Base-by-base conservation (phyloP, 139 green algal species). In the Edaphochlamys debaryana region DNA sequence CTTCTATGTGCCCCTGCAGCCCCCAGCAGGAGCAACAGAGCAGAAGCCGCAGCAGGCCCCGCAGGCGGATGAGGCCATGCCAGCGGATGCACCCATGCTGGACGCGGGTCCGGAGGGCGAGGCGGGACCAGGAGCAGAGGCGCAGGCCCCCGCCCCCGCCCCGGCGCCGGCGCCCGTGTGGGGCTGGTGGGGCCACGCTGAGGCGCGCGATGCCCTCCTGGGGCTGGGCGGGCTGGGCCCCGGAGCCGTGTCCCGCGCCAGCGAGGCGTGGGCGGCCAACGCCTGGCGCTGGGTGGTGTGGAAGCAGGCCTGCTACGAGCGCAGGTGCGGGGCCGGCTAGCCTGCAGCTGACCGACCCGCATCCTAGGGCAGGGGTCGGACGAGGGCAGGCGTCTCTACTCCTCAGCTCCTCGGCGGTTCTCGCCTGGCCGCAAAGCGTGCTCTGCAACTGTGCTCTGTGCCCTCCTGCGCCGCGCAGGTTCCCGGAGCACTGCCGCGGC, bases 271-370 rank as follows among this genome's bases (percentile, higher is more conserved):
- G 93, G 87, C 92, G 20, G 32, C 32, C 32, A 96, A 96, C 79
- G 89, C 94, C 64, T 94, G 82, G 74, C 88, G 84, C 8, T 95
- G 90, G 93, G 79, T 93, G 50, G 85, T 96, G n/a, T 96, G 93
- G 92, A 96, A 96, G 87, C 88, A 95, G 62, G 90, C 93, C 40
- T 63, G 78, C 2, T 90, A 92, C 62, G 90, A 94, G 86, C 5
- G 85, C 66, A 25, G 77, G 69, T 25, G 69, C 84, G n/a, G 78
- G 91, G n/a, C n/a, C n/a, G 38, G 37, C 89, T 32, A 83, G 90
- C 56, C 85, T 94, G 86, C 8, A 58, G 6, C 48, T 4, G 82
- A 92, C 27, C 85, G 84, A 72, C 50, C 63, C 52, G 80, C 69
- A 70, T 84, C 19, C 13, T 66, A 6, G 34, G 56, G 19, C 19